These are phyloP conservation scores for Clarireedia paspali DNA, from an alignment of 2,329 filamentous ascomycete genomes.

Conservation along the genomic window DNA sequence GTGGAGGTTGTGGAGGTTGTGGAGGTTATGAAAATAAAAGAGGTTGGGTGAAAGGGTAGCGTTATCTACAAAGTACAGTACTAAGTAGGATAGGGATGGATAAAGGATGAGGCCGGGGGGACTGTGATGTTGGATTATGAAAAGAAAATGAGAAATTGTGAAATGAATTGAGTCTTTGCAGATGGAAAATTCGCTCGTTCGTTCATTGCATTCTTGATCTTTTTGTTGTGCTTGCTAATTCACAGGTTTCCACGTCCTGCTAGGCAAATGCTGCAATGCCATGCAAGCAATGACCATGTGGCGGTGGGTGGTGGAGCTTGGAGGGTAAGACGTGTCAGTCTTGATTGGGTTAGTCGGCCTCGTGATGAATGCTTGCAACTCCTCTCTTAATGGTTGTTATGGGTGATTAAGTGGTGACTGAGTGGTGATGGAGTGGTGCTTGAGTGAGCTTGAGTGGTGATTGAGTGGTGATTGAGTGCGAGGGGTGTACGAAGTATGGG, in stretches of 20 bases:
- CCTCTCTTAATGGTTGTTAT: neutral
- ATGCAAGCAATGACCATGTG: slow-evolving; percentile 11
- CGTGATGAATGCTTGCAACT: slow-evolving; percentile 2
- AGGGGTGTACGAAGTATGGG: too few relatives aligned
- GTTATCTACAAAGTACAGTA: neutral
- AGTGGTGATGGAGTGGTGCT: too few relatives aligned
- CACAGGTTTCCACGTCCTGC: neutral
- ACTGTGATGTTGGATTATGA: neutral
- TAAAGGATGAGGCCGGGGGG: neutral
- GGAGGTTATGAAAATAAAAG: slow-evolving; percentile 7
- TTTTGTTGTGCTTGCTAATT: neutral
- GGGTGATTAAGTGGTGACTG: neutral
- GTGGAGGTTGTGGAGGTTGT: neutral
- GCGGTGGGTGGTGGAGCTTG: slow-evolving; percentile 5
- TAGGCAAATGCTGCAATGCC: neutral
- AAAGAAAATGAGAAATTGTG: neutral
- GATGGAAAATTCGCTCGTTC: neutral
- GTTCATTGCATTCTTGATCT: neutral
- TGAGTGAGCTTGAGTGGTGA: too few relatives aligned
- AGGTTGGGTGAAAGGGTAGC: slow-evolving; percentile 6
- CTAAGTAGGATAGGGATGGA: neutral
- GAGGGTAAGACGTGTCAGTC: slow-evolving; percentile 7
- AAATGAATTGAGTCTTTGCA: neutral
- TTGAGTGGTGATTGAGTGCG: too few relatives aligned
- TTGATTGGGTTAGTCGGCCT: slow-evolving; percentile 1